phyloP scores from a whole-genome alignment of 2,329 filamentous ascomycete genomes.

The Botrytis medusae region DNA sequence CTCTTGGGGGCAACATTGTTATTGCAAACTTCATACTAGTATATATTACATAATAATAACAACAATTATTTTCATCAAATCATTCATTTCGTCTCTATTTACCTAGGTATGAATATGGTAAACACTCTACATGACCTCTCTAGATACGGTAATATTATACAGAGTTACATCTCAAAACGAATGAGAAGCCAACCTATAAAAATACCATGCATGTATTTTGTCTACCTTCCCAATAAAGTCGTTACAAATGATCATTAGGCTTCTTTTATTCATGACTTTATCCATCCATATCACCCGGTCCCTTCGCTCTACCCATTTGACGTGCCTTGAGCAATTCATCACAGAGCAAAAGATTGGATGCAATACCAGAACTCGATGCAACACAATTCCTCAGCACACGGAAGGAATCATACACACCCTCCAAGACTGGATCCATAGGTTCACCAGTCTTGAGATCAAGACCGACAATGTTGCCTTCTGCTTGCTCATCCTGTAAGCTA shows the following conservation, averaged over 20 bases:
- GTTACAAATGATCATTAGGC: conserved; percentile 16
- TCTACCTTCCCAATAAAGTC: conserved; percentile 13
- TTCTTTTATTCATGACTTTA: conserved; percentile 29
- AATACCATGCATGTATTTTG: conserved; percentile 3
- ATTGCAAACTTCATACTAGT: background rate
- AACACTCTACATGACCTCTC: conserved; percentile 7
- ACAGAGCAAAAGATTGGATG: conserved; percentile 90
- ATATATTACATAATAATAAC: background rate
- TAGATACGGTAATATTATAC: conserved; percentile 3
- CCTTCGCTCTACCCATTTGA: conserved; percentile 76
- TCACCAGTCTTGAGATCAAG: conserved; percentile 83
- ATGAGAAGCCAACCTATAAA: conserved; percentile 1
- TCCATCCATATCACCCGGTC: conserved; percentile 64
- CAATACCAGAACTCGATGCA: conserved; percentile 91
- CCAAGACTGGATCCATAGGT: conserved; percentile 91
- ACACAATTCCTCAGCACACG: conserved; percentile 90
- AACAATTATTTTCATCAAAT: background rate
- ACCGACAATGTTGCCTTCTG: conserved; percentile 81
- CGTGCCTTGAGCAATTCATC: conserved; percentile 97
- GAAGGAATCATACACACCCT: conserved; percentile 95
- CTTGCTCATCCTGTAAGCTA: conserved; percentile 78
- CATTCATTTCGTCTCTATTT: conserved; percentile 10
- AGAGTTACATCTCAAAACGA: conserved; percentile 2
- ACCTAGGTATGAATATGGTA: conserved; percentile 5
- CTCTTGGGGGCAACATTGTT: background rate